Evolutionary conservation across 2,329 filamentous ascomycete species (phyloP).

Genomic region (Paecilomyces variotii): DNA sequence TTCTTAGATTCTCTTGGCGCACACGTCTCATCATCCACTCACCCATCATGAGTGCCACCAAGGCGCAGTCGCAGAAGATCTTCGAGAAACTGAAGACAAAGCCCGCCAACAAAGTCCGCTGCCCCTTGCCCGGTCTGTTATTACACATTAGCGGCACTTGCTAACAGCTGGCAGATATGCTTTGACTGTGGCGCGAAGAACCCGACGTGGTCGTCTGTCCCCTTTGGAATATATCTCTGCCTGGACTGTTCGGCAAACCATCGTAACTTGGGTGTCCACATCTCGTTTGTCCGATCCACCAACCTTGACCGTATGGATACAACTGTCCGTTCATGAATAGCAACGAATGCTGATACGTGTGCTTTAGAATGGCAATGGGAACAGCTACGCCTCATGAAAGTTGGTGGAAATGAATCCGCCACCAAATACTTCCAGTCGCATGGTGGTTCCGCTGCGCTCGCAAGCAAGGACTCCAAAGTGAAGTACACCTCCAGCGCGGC

Average conservation of each 20-base stretch:
- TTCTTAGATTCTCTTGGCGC: constrained; percentile 1
- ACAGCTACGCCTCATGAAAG: constrained; percentile 94
- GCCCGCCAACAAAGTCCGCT: constrained; percentile 79
- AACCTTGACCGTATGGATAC: constrained; percentile 85
- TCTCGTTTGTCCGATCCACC: constrained; percentile 96
- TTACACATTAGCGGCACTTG: constrained; percentile 3
- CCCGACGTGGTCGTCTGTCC: constrained; percentile 95
- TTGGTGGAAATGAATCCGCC: constrained; percentile 94
- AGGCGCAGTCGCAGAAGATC: constrained; percentile 91
- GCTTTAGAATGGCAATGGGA: constrained; percentile 92
- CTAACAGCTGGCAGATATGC: constrained; percentile 60
- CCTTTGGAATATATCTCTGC: constrained; percentile 95
- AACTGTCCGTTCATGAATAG: background rate
- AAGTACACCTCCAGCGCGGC: constrained; percentile 95
- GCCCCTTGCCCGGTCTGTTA: constrained; percentile 12
- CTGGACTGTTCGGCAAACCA: constrained; percentile 97
- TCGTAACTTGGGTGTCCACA: constrained; percentile 94
- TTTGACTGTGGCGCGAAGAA: constrained; percentile 98
- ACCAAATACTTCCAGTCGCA: constrained; percentile 98
- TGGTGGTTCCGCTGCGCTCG: constrained; percentile 84
- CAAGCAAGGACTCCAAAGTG: constrained; percentile 92
- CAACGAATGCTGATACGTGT: constrained; percentile 13
- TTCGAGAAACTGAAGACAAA: constrained; percentile 97
- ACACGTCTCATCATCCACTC: constrained; percentile 12
- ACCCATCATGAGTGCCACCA: constrained; percentile 61